A percentile compares a stretch with the other conserved stretches of the same genome.
phyloP scores from a whole-genome alignment of 305 asterid species.

The Petunia hybrid region DNA sequence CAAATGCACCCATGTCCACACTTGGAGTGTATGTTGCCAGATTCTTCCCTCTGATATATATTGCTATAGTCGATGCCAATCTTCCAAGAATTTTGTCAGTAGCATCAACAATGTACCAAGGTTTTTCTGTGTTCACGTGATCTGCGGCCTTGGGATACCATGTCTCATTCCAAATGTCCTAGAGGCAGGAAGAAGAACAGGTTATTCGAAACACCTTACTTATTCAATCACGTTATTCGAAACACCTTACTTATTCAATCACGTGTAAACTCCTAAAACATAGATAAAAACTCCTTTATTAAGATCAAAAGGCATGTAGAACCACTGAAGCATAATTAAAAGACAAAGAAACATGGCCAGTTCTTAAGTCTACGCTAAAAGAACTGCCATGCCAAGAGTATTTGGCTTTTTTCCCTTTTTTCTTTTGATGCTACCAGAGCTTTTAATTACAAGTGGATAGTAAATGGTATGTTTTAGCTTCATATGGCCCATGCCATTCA shows the following conservation, averaged over 20 bases:
- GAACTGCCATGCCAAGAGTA: neutral
- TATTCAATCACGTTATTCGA: neutral
- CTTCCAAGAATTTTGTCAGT: slow-evolving; percentile 91
- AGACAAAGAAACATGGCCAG: neutral
- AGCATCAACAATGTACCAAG: slow-evolving; percentile 95
- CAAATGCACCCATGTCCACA: slow-evolving; percentile 98
- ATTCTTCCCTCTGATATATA: slow-evolving; percentile 87
- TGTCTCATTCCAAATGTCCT: slow-evolving; percentile 94
- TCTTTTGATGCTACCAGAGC: neutral
- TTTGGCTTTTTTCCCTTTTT: neutral
- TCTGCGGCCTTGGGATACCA: slow-evolving; percentile 97
- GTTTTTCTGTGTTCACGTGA: slow-evolving; percentile 81
- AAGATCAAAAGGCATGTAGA: neutral
- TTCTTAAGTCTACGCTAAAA: neutral
- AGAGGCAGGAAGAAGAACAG: slow-evolving; percentile 40
- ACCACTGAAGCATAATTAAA: neutral
- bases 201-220: neutral
- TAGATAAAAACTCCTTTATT: neutral
- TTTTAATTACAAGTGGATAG: neutral
- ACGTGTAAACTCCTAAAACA: neutral
- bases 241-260: neutral
- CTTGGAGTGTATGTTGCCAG: slow-evolving; percentile 93
- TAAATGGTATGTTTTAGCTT: neutral
- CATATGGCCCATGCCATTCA: neutral
- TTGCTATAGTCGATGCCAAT: slow-evolving; percentile 90